Base-by-base conservation (phyloP, 2,329 filamentous ascomycete species). In the Sporothrix brasiliensis region DNA sequence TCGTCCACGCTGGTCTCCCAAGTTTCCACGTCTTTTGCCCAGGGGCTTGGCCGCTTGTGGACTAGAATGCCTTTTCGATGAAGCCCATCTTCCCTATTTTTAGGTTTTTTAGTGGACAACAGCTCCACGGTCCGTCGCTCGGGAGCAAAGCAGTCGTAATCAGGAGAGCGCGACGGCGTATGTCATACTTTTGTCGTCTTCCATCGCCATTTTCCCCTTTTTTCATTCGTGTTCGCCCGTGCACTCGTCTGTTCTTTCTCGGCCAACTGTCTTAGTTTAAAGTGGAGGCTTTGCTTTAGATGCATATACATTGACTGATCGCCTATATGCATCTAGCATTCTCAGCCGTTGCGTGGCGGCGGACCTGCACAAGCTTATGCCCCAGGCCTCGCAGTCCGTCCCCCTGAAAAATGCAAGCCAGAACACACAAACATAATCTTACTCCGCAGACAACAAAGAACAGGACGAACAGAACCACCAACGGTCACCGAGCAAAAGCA, bases 31-130 rank as follows among this genome's bases (percentile, higher is more conserved):
- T 39, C 54, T 44, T 44, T 13, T 24, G 19, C 34, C 56, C 30
- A 34, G n/a, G 39, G 68, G 14, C 68, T 69, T 69, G 68, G 49
- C 68, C 39, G 16, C 30, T 69, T 66, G 58, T 39, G 60, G 60
- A 69, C 68, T 69, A 69, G 56, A 68, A 49, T 49, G 53, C 39
- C 53, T 41, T 39, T 50, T 67, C 27, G n/a, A 30, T 9, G 19
- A 54, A 14, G 49, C n/a, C n/a, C 41, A 24, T 44, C 44, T 54
- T 44, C 50, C 50, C 50, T 44, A 54, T 54, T 67, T 67, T 67
- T 54, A 54, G 65, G 44, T 53, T 39, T 50, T 66, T 34, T 34
- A 63, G 61, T 65, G 44, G 58, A 27, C 58, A 63, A 21, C 34
- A 61, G 13, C 61, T 34, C 44, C 44, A 50, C 50, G 11, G 21